phyloP scores from a whole-genome alignment of 495 filamentous ascomycete species.

The Xylaria castorea region DNA sequence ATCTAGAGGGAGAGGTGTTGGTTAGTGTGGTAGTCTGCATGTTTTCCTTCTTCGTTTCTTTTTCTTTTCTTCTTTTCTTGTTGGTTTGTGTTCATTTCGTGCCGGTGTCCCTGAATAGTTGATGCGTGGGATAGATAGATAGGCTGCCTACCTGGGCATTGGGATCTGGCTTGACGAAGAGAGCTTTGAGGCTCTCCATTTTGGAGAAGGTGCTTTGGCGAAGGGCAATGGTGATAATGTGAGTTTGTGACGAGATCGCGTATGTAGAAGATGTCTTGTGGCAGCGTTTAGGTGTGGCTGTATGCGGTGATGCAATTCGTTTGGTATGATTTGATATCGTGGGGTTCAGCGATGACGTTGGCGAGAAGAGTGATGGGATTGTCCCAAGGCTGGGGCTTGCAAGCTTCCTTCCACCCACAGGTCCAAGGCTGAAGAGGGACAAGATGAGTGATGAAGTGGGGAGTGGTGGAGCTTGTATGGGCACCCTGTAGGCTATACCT shows the following conservation, averaged over 20 bases:
- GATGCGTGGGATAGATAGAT: slow-evolving; percentile 4
- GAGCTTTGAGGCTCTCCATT: slow-evolving; percentile 87
- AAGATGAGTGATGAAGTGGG: not conserved
- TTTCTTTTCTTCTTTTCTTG: not conserved
- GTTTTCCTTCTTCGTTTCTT: slow-evolving; percentile 8
- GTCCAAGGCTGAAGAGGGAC: slow-evolving; percentile 15
- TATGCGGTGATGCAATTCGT: slow-evolving; percentile 15
- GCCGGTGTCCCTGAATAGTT: not conserved
- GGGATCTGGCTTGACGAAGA: slow-evolving; percentile 93
- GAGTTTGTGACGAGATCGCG: not conserved
- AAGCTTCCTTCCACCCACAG: not conserved
- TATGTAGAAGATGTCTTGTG: slow-evolving; percentile 9
- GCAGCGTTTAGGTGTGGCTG: slow-evolving; percentile 29
- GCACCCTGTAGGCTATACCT: not conserved
- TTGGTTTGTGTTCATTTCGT: not conserved
- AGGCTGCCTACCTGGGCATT: slow-evolving; percentile 76
- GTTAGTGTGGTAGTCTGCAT: slow-evolving; percentile 6
- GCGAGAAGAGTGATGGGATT: slow-evolving; percentile 10
- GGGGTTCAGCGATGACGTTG: slow-evolving; percentile 27
- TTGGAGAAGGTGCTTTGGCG: slow-evolving; percentile 27
- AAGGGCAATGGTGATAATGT: not conserved
- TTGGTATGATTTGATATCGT: slow-evolving; percentile 12
- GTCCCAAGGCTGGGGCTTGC: slow-evolving; percentile 19
- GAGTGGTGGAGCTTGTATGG: not conserved
- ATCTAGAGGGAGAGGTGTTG: slow-evolving; percentile 60